Evolutionary conservation across 306 rosid genomes (phyloP), one percentile per base, ranked within the genome.

Genomic region (Glycine latifolia): DNA sequence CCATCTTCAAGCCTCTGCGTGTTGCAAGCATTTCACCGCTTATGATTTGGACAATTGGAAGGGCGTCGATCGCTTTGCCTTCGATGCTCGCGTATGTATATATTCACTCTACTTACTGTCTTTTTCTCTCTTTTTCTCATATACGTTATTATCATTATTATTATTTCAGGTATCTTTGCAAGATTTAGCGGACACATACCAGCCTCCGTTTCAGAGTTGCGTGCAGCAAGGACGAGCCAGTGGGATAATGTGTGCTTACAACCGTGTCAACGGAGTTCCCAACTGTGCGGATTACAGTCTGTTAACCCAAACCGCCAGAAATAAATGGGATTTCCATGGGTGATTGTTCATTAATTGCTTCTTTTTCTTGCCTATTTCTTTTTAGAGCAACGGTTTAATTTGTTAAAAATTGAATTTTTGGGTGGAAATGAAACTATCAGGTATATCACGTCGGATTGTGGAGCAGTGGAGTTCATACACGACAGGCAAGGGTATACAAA

Each of bases 21-120:
- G 99, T 52, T 95, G 99, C 81, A 95, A 95, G 76, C 99, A 95
- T 87, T 93, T 93, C 44, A 95, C 99, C 0, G 99, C 99, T 13
- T 95, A 95, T 44, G 99, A 95, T 89, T 82, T 95, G 70, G 99
- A 95, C n/a, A 81, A 81, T 4, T 95, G 99, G 98, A 88, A 90
- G 3, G 90, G 91, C 41, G 86, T 91, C 0, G 77, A 80, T 87
- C 93, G 99, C 11, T 95, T 89, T 43, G 60, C 55, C 49, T 95
- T 95, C 33, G 89, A 95, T 77, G 99, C 99, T 35, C 79, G 53
- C 3, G 99, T 26, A 26, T 26, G 31, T 26, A 26, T 26, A 26
- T 95, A 73, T 7, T 4, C 7, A 41, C 6, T 41, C 44, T 35
- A 44, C 48, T 44, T 44, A 44, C 31, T 26, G 31, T 26, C 31